Percentiles rank a stretch among this genome's conserved stretches.
Conservation (phyloP, 306 rosid species). For the Oemleria cerasiformis region DNA sequence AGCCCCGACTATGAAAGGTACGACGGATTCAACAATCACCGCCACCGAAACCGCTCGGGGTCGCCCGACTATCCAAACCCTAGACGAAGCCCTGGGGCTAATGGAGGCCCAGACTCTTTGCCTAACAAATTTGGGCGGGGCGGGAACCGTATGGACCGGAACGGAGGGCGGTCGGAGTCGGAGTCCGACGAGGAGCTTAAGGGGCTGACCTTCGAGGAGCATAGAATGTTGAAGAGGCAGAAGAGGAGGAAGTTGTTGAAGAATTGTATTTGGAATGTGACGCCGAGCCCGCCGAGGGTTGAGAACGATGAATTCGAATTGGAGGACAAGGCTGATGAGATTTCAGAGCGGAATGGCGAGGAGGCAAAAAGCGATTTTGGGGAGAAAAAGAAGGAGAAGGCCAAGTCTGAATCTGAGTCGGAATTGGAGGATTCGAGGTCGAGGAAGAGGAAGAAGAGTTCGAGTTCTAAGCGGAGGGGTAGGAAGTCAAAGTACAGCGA, state of each 20-base stretch:
- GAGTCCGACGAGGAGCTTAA: slow-evolving; percentile 79
- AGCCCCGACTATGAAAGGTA: slow-evolving; percentile 77
- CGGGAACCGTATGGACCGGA: slow-evolving; percentile 38
- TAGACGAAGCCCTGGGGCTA: slow-evolving; percentile 48
- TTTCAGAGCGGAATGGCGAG: slow-evolving; percentile 29
- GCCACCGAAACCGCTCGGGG: slow-evolving; percentile 31
- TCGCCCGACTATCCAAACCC: slow-evolving; percentile 37
- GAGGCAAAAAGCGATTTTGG: slow-evolving; percentile 22
- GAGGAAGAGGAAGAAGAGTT: slow-evolving; percentile 35
- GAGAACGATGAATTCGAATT: slow-evolving; percentile 49
- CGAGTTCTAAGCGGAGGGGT: slow-evolving; percentile 34
- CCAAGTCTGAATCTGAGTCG: slow-evolving; percentile 30
- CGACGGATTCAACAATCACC: slow-evolving; percentile 30
- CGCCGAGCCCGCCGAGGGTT: slow-evolving; percentile 83
- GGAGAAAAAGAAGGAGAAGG: slow-evolving; percentile 31
- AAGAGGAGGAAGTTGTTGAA: slow-evolving; percentile 69
- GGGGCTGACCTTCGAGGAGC: slow-evolving; percentile 68
- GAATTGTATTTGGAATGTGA: slow-evolving; percentile 71
- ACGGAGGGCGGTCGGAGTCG: slow-evolving; percentile 43
- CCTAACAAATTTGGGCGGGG: slow-evolving; percentile 71
- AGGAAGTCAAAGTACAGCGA: slow-evolving; percentile 39
- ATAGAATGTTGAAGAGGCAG: slow-evolving; percentile 75
- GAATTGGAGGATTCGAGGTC: slow-evolving; percentile 40
- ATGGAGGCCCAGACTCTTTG: slow-evolving; percentile 30
- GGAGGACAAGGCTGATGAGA: slow-evolving; percentile 50